phyloP scores from a whole-genome alignment of 2,329 filamentous ascomycete genomes.

The Madurella fahalii region DNA sequence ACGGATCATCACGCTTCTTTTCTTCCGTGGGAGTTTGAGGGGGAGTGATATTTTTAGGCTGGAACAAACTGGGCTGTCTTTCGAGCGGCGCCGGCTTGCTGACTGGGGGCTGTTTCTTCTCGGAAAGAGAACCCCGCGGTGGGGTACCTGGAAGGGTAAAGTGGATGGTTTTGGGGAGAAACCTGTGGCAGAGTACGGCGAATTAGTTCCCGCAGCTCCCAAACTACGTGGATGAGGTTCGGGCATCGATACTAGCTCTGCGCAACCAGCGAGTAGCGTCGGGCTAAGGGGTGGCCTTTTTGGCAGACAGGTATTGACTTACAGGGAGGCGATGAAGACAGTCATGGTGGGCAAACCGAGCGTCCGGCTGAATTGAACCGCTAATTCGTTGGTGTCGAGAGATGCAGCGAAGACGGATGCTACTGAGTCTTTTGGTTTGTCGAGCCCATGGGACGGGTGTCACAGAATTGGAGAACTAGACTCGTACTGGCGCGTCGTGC shows the following conservation, averaged over 20 bases:
- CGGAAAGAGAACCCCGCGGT: conserved; percentile 35
- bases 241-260: neutral
- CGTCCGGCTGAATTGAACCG: neutral
- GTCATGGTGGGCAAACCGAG: conserved; percentile 40
- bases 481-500: neutral
- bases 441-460: conserved; percentile 14
- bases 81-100: conserved; percentile 25
- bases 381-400: neutral
- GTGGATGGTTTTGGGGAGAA: conserved; percentile 87
- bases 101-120: conserved; percentile 25
- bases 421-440: conserved; percentile 8
- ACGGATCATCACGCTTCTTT: conserved; percentile 42
- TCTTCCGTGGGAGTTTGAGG: conserved; percentile 54
- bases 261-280: neutral
- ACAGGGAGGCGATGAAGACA: conserved; percentile 47
- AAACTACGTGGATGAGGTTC: neutral
- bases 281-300: no score
- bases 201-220: neutral
- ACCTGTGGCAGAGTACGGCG: conserved; percentile 51
- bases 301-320: conserved; percentile 20
- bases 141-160: conserved; percentile 65
- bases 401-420: neutral
- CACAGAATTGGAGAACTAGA: neutral
- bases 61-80: conserved; percentile 51
- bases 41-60: conserved; percentile 43